Conservation (phyloP, 176 grass and related monocot species). For the Eragrostis curvula region DNA sequence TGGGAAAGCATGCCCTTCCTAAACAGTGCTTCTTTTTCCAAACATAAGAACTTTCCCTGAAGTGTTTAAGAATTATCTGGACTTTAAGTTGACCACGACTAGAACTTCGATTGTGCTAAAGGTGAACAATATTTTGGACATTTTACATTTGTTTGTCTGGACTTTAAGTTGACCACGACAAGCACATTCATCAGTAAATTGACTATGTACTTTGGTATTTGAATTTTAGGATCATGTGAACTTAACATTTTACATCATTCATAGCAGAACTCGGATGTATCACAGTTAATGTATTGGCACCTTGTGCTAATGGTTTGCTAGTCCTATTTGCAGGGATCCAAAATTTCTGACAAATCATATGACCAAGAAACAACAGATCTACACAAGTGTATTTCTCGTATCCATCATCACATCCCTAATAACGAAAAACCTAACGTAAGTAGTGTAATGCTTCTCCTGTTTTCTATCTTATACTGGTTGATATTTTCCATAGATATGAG, state of each 20-base stretch:
- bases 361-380: constrained; percentile 83
- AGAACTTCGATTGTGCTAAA: not conserved
- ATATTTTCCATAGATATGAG: constrained; percentile 14
- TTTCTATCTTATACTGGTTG: not conserved
- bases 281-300: not conserved
- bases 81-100: not conserved
- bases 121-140: not conserved
- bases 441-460: constrained; percentile 6
- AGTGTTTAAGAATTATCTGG: not conserved
- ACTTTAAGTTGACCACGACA: not conserved
- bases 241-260: not conserved
- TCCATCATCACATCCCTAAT: constrained; percentile 46
- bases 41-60: not conserved
- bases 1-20: not conserved
- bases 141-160: too few relatives aligned
- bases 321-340: constrained; percentile 56
- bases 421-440: constrained; percentile 66
- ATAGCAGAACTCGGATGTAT: constrained; percentile 13
- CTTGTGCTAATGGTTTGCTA: not conserved
- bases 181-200: not conserved
- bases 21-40: not conserved
- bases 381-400: constrained; percentile 74
- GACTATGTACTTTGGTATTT: not conserved
- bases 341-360: constrained; percentile 70
- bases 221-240: constrained; percentile 1